phyloP scores from a whole-genome alignment of 805 yeast species.

The Ogataea nonfermentans region DNA sequence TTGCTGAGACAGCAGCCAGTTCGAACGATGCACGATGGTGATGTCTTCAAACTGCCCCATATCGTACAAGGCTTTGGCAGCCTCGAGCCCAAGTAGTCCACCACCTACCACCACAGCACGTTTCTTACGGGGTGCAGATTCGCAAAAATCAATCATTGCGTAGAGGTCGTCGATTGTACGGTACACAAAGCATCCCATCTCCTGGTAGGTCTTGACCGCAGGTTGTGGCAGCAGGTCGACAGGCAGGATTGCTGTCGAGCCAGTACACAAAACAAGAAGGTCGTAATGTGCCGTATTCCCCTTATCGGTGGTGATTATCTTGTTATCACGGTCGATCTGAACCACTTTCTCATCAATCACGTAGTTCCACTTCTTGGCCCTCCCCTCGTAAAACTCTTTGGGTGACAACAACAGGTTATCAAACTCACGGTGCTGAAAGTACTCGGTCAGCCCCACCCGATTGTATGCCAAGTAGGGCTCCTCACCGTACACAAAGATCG shows the following conservation, averaged over 20 bases:
- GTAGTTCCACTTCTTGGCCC: constrained; percentile 29
- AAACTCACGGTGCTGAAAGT: constrained; percentile 29
- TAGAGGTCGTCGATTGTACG: constrained; percentile 36
- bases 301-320: constrained; percentile 17
- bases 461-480: constrained; percentile 38
- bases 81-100: constrained; percentile 36
- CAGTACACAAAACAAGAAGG: constrained; percentile 33
- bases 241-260: constrained; percentile 34
- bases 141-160: constrained; percentile 28
- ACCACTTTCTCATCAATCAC: constrained; percentile 25
- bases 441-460: constrained; percentile 37
- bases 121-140: constrained; percentile 13
- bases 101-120: constrained; percentile 37
- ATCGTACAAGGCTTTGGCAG: constrained; percentile 37
- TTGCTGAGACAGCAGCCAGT: constrained; percentile 37
- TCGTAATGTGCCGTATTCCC: constrained; percentile 26
- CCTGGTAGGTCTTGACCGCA: constrained; percentile 15
- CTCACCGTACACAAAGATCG: constrained; percentile 34
- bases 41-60: constrained; percentile 31
- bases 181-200: constrained; percentile 36
- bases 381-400: constrained; percentile 25
- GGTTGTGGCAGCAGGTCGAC: constrained; percentile 23
- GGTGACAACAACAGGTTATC: constrained; percentile 30
- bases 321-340: constrained; percentile 16
- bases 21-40: constrained; percentile 34